Conservation (phyloP, 2,329 filamentous ascomycete genomes). For the Coniochaeta sp. region DNA sequence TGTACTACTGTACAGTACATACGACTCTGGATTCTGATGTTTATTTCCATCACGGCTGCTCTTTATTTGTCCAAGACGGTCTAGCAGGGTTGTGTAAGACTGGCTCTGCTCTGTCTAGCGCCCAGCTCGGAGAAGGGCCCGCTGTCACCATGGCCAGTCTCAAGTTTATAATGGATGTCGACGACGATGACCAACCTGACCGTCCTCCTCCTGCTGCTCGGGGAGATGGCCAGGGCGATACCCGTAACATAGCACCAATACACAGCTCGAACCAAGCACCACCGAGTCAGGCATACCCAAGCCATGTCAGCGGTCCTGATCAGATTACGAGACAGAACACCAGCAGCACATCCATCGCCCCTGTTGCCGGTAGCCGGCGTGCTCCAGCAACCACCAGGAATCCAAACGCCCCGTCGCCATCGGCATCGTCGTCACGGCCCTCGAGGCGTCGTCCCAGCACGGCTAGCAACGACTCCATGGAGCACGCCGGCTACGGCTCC, state of each 20-base stretch:
- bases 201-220: constrained; percentile 26
- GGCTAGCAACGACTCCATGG: constrained; percentile 43
- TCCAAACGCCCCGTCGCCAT: constrained; percentile 14
- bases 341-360: constrained; percentile 14
- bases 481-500: constrained; percentile 28
- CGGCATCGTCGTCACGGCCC: constrained; percentile 18
- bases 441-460: constrained; percentile 34
- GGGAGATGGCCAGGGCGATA: constrained; percentile 37
- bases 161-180: constrained; percentile 49
- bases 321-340: constrained; percentile 14
- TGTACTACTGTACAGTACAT: constrained; percentile 14
- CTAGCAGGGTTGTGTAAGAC: constrained; percentile 38
- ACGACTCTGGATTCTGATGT: neutral
- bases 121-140: neutral
- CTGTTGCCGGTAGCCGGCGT: constrained; percentile 6
- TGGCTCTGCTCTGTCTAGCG: constrained; percentile 28
- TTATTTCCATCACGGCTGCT: constrained; percentile 23
- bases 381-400: constrained; percentile 14
- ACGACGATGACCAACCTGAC: constrained; percentile 40
- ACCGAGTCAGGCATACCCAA: constrained; percentile 18
- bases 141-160: constrained; percentile 43
- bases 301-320: constrained; percentile 31
- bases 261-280: constrained; percentile 14
- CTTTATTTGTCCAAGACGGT: constrained; percentile 22
- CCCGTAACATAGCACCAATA: constrained; percentile 18